Base-by-base conservation (phyloP, 768 basidiomycete genomes). In the Flagelloscypha sp. region DNA sequence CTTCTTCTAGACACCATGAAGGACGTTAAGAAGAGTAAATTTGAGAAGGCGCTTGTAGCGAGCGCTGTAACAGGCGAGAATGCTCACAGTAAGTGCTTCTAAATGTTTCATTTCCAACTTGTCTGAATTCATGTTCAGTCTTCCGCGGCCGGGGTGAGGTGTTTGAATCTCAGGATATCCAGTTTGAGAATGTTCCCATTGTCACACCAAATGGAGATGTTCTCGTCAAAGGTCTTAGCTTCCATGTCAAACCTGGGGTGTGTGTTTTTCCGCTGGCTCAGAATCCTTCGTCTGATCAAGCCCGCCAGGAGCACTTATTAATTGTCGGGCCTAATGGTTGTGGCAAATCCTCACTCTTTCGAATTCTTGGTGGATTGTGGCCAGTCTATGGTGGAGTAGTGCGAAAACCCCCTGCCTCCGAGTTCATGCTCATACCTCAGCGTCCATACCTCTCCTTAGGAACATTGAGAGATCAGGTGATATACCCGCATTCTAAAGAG, bases 141-240 rank as follows among this genome's bases (percentile, higher is more conserved):
- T 66, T 94, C 19, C 68, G 72, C 39, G 77, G 84, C 5, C 74
- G 83, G 22, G 94, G 94, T 1, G 61, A 79, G 49, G 66, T 94
- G 19, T 67, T 88, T 22, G 79, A 84, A 45, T 83, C 86, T 0
- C 85, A 92, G 24, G 86, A 92, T 41, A 95, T 99, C 49, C 69
- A 78, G 23, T 95, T 99, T 45, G 84, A 93, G 46, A 71, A 81
- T 39, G 94, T 99, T 2, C 94, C 94, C 0, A 90, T 99, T 40
- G 80, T 98, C 18, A 93, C 90, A 8, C 94, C 94, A 2, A 97
- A 95, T 44, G 93, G 93, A 5, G 94, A 98, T 48, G 72, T 98
- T 11, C 70, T 99, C 4, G 72, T 99, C 35, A 74, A 72, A 56
- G 79, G 68, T 44, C 59, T 98, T 52, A 88, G 82, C 47, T 97